Evolutionary conservation across 208 protist genomes (phyloP).

Genomic region (Acanthamoeba culbertsoni): DNA sequence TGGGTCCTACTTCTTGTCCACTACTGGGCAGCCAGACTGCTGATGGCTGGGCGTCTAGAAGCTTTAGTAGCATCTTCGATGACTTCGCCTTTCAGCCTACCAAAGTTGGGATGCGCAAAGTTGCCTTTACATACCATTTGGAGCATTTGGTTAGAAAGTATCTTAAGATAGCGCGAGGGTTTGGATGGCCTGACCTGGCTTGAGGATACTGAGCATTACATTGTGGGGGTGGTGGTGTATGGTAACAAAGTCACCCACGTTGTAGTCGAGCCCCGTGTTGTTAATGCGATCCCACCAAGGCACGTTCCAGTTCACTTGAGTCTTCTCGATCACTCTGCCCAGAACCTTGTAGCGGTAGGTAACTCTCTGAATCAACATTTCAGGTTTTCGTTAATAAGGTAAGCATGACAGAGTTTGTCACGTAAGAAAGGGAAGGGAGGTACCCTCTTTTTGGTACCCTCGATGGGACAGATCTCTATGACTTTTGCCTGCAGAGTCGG

Average conservation of each 20-base stretch:
- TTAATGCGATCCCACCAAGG: neutral
- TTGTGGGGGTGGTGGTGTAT: slow-evolving; percentile 10
- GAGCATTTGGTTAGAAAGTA: too few species aligned
- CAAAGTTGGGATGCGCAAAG: slow-evolving; percentile 2
- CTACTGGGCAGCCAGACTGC: neutral
- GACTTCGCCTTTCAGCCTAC: neutral
- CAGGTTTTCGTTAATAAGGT: neutral
- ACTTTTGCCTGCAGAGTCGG: slow-evolving; percentile 16
- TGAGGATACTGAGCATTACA: neutral
- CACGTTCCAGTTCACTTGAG: slow-evolving; percentile 12
- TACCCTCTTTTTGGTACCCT: neutral
- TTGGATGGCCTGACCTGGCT: neutral
- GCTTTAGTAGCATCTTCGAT: slow-evolving; percentile 5
- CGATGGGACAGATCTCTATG: neutral
- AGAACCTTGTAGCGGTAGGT: slow-evolving; percentile 46
- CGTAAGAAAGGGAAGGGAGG: neutral
- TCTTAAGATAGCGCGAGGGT: neutral
- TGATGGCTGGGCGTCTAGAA: neutral
- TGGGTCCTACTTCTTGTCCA: neutral
- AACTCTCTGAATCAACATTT: neutral
- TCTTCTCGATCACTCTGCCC: slow-evolving; percentile 13
- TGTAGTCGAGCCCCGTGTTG: slow-evolving; percentile 19
- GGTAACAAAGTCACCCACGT: neutral
- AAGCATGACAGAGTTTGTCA: neutral
- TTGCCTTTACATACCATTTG: neutral